Evolutionary conservation across 108 stramenopile species (phyloP), one percentile per base, ranked within the genome.

Genomic region (Epithemia pelagica): DNA sequence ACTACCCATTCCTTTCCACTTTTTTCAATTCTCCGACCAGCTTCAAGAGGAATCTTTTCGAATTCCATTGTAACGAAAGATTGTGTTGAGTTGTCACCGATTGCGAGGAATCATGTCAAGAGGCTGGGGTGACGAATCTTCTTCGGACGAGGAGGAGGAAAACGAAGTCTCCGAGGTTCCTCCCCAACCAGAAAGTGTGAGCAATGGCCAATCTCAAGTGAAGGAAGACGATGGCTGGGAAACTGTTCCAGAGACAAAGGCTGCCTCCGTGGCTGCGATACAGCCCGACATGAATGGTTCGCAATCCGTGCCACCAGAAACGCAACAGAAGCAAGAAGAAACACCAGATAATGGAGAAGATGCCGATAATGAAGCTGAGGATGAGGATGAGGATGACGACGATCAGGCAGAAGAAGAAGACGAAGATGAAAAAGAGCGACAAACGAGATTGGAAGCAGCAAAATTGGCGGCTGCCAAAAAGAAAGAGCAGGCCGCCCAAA

Each of bases 401-500:
- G 37, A 46, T 0, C 61, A 61, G 28, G 71, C 68, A 22, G 66
- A 68, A 28, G 76, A 77, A 22, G 76, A 57, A 57, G 71, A 72
- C 18, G 66, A 68, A 28, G 76, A 77, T 23, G 76, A 57, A 57
- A 71, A 77, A 25, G 63, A 72, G 64, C 70, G 66, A 53, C 61
- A 67, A 32, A 70, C 63, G n/a, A 54, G 74, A 53, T 31, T 64
- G 25, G 69, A 76, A 54, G 67, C 66, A 25, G 66, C 65, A 28
- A 46, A 51, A 24, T 66, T 66, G 15, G 71, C 65, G 23, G 53
- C 53, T 18, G 54, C 68, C 37, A 62, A 71, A 22, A 59, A 61
- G 54, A 28, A 57, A 21, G 28, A 72, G 52, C 46, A 61, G 5
- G 61, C 66, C 22, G 52, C 53, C 8, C 32, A 64, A 53, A 29